phyloP scores from a whole-genome alignment of 345 rosid genomes.

The Boechera divaricarpa region DNA sequence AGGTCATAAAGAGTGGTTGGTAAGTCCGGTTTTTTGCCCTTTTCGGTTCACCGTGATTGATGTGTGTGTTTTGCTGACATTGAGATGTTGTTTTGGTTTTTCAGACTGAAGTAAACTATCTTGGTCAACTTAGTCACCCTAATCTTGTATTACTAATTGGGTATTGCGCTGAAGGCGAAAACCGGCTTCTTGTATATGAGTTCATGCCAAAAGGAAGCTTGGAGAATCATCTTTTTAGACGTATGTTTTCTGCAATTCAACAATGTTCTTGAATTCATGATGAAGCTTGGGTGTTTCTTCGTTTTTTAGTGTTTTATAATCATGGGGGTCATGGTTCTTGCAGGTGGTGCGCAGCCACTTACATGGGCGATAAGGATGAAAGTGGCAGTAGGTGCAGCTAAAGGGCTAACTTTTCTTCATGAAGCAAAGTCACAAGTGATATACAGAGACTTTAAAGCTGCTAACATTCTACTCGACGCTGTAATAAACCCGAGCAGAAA shows the following conservation, averaged over 20 bases:
- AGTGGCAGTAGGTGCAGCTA: slow-evolving; percentile 96
- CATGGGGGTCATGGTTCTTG: slow-evolving; percentile 18
- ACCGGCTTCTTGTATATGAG: slow-evolving; percentile 86
- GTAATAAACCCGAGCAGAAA: slow-evolving; percentile 51
- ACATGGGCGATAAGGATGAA: slow-evolving; percentile 92
- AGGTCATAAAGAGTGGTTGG: slow-evolving; percentile 99
- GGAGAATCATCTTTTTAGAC: slow-evolving; percentile 76
- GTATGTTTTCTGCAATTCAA: slow-evolving; percentile 26
- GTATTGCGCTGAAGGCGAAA: slow-evolving; percentile 79
- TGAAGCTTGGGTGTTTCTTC: slow-evolving; percentile 11
- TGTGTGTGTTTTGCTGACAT: slow-evolving; percentile 24
- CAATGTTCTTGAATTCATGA: slow-evolving; percentile 3
- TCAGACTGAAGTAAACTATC: slow-evolving; percentile 96
- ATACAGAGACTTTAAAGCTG: slow-evolving; percentile 95
- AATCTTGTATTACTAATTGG: slow-evolving; percentile 92
- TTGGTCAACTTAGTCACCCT: slow-evolving; percentile 90
- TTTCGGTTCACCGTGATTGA: background rate
- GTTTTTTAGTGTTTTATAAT: background rate
- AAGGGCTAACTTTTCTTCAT: slow-evolving; percentile 90
- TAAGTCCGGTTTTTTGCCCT: slow-evolving; percentile 58
- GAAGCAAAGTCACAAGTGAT: slow-evolving; percentile 95
- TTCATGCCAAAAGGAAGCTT: slow-evolving; percentile 98
- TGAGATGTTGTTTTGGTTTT: slow-evolving; percentile 15
- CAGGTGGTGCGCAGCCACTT: slow-evolving; percentile 94
- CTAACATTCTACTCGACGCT: slow-evolving; percentile 87